Evolutionary conservation across 345 rosid species (phyloP).

Genomic region (Luvunga scandens): DNA sequence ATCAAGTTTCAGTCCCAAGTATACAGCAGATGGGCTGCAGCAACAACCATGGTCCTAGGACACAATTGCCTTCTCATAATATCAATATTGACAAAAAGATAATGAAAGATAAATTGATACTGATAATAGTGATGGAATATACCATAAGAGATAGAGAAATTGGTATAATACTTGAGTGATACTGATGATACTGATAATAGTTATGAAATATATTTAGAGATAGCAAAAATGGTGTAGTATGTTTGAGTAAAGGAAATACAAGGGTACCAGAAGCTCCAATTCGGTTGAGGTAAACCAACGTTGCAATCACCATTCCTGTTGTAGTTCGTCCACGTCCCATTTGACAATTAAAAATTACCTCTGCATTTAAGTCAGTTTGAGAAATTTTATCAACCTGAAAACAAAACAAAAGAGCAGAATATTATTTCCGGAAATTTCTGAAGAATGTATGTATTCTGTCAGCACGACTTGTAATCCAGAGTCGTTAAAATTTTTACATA

Average conservation of each 20-base stretch:
- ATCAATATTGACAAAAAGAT: neutral
- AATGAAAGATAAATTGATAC: neutral
- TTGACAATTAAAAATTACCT: conserved; percentile 93
- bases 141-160: no score
- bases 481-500: neutral
- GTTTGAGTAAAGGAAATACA: conserved; percentile 17
- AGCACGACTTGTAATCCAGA: neutral
- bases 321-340: conserved; percentile 99
- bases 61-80: neutral
- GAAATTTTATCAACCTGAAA: conserved; percentile 87
- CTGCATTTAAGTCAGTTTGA: conserved; percentile 60
- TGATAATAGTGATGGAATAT: neutral
- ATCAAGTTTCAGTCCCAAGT: conserved; percentile 4
- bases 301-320: conserved; percentile 98
- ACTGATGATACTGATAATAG: neutral
- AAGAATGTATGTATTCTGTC: neutral
- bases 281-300: conserved; percentile 81
- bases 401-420: conserved; percentile 9
- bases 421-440: neutral
- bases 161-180: neutral
- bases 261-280: conserved; percentile 83
- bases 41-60: neutral
- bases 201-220: neutral
- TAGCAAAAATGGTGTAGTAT: neutral
- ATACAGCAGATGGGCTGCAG: neutral